Evolutionary conservation across 257 asterid genomes (phyloP).

Genomic region (Solanum acaule): DNA sequence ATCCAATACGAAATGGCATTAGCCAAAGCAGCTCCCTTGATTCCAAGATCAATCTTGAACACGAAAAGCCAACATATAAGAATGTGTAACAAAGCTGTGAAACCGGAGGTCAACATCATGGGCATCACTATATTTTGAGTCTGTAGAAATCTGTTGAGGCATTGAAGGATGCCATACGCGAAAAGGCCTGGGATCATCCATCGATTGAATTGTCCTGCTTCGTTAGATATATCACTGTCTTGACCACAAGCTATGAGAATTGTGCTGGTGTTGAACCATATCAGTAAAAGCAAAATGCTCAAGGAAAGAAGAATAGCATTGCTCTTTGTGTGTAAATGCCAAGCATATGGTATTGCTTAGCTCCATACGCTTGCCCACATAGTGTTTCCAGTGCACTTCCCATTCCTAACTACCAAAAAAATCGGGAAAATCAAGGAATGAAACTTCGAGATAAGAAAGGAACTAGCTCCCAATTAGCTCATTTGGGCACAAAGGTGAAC

Average conservation of each 20-base stretch:
- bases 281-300: conserved; percentile 31
- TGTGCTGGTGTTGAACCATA: conserved; percentile 43
- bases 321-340: conserved; percentile 48
- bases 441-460: too few relatives aligned
- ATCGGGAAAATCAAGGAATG: background rate
- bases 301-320: conserved; percentile 26
- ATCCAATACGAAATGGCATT: conserved; percentile 52
- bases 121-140: conserved; percentile 49
- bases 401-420: conserved; percentile 54
- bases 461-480: background rate
- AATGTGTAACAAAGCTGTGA: conserved; percentile 36
- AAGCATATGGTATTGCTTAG: conserved; percentile 42
- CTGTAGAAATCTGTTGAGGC: conserved; percentile 44
- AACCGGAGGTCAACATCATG: conserved; percentile 47
- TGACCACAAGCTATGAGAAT: conserved; percentile 46
- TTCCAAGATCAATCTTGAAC: conserved; percentile 26
- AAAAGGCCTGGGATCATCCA: conserved; percentile 61
- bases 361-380: conserved; percentile 69
- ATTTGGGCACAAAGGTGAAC: background rate
- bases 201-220: conserved; percentile 45
- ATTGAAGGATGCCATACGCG: conserved; percentile 51
- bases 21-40: conserved; percentile 57
- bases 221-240: conserved; percentile 37
- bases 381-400: conserved; percentile 63
- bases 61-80: conserved; percentile 46